Evolutionary conservation across 2,329 filamentous ascomycete species (phyloP).

Genomic region (Septoria petroselini): DNA sequence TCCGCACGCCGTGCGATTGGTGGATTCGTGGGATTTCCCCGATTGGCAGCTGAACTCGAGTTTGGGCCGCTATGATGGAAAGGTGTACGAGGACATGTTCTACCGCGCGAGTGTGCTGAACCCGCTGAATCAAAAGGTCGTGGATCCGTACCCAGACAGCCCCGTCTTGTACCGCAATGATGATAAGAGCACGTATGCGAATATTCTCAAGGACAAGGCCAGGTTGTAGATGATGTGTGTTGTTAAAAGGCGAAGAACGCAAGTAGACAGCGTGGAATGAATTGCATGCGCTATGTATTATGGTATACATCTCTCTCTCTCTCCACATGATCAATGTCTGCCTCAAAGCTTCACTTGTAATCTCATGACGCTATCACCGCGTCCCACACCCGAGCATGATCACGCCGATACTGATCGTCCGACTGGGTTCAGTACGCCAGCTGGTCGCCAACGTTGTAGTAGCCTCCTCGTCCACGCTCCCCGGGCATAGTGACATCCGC

Average conservation of each 20-base stretch:
- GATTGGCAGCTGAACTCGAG: conserved; percentile 75
- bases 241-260: too few species aligned
- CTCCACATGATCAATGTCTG: too few species aligned
- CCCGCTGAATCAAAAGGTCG: conserved; percentile 67
- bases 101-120: conserved; percentile 68
- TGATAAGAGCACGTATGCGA: conserved; percentile 37
- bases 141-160: conserved; percentile 68
- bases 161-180: conserved; percentile 61
- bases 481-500: conserved; percentile 21
- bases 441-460: conserved; percentile 35
- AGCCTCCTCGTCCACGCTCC: conserved; percentile 28
- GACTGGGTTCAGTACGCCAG: conserved; percentile 29
- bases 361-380: too few species aligned
- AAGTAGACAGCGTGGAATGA: too few species aligned
- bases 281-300: neutral
- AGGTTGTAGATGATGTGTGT: conserved; percentile 12
- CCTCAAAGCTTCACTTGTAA: too few species aligned
- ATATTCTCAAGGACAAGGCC: conserved; percentile 38
- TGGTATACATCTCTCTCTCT: too few species aligned
- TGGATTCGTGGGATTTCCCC: conserved; percentile 72
- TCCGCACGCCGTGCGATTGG: conserved; percentile 68
- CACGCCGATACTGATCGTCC: too few species aligned
- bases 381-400: neutral
- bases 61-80: conserved; percentile 67
- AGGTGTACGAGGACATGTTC: conserved; percentile 77